Evolutionary conservation across 2,329 filamentous ascomycete genomes (phyloP), one percentile per base, ranked within the genome.

Genomic region (Dothideomycetidae sp.): DNA sequence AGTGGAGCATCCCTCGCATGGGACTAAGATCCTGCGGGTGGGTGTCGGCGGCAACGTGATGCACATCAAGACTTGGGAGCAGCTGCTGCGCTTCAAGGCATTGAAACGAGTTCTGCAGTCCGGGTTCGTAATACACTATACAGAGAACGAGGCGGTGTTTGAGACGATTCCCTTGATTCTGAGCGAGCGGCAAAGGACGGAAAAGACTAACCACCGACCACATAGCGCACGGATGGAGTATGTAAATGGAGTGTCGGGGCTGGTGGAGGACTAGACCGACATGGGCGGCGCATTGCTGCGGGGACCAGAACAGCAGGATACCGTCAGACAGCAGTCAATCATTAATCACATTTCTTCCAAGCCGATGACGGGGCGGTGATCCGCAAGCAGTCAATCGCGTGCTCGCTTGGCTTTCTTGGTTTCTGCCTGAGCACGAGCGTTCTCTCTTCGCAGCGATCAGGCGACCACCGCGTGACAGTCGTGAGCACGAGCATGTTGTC

Each of bases 11-110:
- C 78, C 78, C 0, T 68, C 70, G 2, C 68, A 70, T 15, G 78
- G 78, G 0, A 77, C 78, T 1, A 67, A 70, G 38, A 66, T 75
- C 40, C 62, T 79, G 59, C 69, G 61, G 9, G 63, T 82, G 28
- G 67, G 69, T 39, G 70, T 81, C 39, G 67, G 66, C 32, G 70
- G 73, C 2, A 69, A 72, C 3, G 65, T 69, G 37, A 70, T 81
- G 62, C 67, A 62, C 35, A 73, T 82, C 35, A 75, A 82, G 54
- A 68, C 70, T 45, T 83, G 78, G 78, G 82, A 78, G 78, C 82
- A 82, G 55, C 60, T 80, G 48, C 64, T 73, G 46, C 64, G 76
- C 18, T 56, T 81, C 35, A 71, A 75, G 42, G 68, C 69, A 3
- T 56, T 82, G 37, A 67, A 73, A 49, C 58, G 75, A 28, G 59